Conservation (phyloP, 768 basidiomycete genomes). For the Suillus ampliporus region DNA sequence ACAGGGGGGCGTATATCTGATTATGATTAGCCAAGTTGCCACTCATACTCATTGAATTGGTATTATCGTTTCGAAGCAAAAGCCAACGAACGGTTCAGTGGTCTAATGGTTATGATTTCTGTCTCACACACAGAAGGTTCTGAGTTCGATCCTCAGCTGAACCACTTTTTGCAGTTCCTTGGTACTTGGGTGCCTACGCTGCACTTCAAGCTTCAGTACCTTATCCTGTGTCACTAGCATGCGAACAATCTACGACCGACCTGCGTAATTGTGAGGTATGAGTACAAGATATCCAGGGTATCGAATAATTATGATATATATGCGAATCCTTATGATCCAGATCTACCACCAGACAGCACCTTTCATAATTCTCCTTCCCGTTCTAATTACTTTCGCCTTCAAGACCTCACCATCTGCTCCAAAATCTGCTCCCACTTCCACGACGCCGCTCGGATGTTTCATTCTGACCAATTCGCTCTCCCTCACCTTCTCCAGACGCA, state of each 20-base stretch:
- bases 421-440: slow-evolving; percentile 69
- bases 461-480: slow-evolving; percentile 50
- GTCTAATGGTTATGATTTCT: slow-evolving; percentile 57
- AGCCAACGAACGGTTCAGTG: slow-evolving; percentile 39
- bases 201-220: too few species aligned
- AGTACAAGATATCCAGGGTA: not conserved
- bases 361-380: slow-evolving; percentile 73
- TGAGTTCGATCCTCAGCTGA: slow-evolving; percentile 54
- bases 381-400: slow-evolving; percentile 69
- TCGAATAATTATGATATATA: not conserved
- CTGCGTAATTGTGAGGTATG: too few species aligned
- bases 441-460: slow-evolving; percentile 67
- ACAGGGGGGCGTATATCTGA: not conserved
- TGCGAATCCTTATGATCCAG: too few species aligned
- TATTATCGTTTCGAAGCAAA: too few species aligned
- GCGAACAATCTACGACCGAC: too few species aligned
- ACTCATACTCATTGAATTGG: too few species aligned
- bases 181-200: too few species aligned
- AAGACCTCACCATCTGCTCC: slow-evolving; percentile 49
- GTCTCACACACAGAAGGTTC: slow-evolving; percentile 55
- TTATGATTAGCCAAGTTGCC: not conserved
- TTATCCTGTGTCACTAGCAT: too few species aligned
- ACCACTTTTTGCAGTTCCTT: slow-evolving; percentile 31
- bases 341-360: slow-evolving; percentile 70
- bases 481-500: slow-evolving; percentile 28